These are phyloP conservation scores for Suaeda aralocaspica DNA, from an alignment of 148 eudicot species.

Conservation along the genomic window DNA sequence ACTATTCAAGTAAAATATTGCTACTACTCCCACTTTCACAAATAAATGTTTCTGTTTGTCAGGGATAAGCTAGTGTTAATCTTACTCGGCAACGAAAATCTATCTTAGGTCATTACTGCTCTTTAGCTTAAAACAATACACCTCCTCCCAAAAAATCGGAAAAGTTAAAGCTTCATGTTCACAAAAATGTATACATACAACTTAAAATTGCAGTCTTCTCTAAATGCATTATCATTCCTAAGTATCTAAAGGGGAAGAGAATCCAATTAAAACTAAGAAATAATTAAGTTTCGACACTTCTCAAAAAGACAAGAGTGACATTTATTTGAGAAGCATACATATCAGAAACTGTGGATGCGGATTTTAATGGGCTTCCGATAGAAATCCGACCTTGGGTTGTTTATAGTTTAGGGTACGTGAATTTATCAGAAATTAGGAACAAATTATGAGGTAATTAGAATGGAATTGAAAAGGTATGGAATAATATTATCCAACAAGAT, in stretches of 20 bases:
- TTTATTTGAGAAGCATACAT: neutral
- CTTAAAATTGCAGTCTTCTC: neutral
- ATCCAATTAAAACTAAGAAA: neutral
- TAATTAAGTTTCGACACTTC: neutral
- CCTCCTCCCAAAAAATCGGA: neutral
- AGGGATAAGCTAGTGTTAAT: neutral
- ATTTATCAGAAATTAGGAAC: too few relatives aligned
- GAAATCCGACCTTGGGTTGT: too few relatives aligned
- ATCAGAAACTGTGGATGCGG: too few relatives aligned
- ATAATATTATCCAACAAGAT: too few relatives aligned
- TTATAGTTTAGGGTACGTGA: too few relatives aligned
- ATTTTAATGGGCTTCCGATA: too few relatives aligned
- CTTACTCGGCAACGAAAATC: neutral
- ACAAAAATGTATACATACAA: too few relatives aligned
- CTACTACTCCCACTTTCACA: neutral
- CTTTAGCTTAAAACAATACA: too few relatives aligned
- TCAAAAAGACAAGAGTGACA: neutral
- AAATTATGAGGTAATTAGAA: too few relatives aligned
- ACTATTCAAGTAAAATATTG: neutral
- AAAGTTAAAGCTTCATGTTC: too few relatives aligned
- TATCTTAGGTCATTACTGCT: neutral
- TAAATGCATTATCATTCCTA: neutral
- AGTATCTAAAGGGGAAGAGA: neutral
- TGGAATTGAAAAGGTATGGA: too few relatives aligned
- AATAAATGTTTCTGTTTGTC: neutral